These are phyloP conservation scores for Barbarea vulgaris DNA, from an alignment of 345 rosid genomes.

Conservation along the genomic window DNA sequence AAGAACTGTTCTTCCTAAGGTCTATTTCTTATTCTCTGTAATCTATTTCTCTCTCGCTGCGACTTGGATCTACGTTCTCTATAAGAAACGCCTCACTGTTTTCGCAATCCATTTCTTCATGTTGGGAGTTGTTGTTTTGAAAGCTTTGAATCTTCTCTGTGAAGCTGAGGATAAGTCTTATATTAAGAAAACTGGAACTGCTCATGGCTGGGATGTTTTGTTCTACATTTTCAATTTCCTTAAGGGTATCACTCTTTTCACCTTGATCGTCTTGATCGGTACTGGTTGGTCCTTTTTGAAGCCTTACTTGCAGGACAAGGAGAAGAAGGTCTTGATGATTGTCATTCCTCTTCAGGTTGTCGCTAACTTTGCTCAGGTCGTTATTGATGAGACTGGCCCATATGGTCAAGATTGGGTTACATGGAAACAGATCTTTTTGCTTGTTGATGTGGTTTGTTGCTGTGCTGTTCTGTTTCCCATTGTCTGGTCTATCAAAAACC, in stretches of 20 bases:
- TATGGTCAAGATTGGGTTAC: conserved; percentile 80
- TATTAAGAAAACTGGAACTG: conserved; percentile 87
- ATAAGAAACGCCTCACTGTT: conserved; percentile 74
- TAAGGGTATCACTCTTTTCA: conserved; percentile 86
- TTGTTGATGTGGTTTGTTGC: conserved; percentile 93
- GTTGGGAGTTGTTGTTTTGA: conserved; percentile 77
- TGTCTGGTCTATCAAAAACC: conserved; percentile 95
- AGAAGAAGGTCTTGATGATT: conserved; percentile 91
- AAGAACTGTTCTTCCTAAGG: conserved; percentile 72
- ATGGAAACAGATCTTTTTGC: conserved; percentile 87
- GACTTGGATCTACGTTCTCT: conserved; percentile 71
- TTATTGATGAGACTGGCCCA: conserved; percentile 83
- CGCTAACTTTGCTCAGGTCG: conserved; percentile 90
- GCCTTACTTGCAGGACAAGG: conserved; percentile 95
- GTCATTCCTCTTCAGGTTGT: conserved; percentile 96
- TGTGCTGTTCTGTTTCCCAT: conserved; percentile 95
- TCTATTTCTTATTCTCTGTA: conserved; percentile 73
- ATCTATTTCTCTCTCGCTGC: conserved; percentile 66
- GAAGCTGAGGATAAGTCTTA: conserved; percentile 94
- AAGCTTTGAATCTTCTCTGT: conserved; percentile 68
- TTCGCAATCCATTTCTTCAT: conserved; percentile 88
- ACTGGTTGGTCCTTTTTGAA: conserved; percentile 98
- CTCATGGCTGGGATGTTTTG: conserved; percentile 96
- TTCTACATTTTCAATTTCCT: conserved; percentile 93
- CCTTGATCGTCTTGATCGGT: conserved; percentile 88